Evolutionary conservation across 2,329 filamentous ascomycete genomes (phyloP), one percentile per base, ranked within the genome.

Genomic region (Cephalotrichum gorgonifer): DNA sequence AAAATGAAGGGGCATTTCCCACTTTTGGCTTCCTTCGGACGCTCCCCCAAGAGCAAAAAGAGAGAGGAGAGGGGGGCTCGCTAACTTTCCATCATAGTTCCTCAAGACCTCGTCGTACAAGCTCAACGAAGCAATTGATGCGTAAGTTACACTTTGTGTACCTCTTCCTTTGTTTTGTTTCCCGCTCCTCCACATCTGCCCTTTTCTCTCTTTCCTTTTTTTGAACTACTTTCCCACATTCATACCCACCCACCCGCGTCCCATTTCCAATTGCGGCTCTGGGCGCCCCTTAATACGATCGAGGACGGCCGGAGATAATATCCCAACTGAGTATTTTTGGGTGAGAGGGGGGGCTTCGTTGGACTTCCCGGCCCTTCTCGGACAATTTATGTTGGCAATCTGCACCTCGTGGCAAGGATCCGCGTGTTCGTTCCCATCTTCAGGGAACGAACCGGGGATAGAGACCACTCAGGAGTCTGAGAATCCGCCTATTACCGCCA

Each of bases 91-190:
- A n/a, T 48, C 52, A 51, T 52, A 77, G 74, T 75, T 64, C 54
- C 64, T 76, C 22, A 78, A 71, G 55, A 50, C 39, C 43, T 41
- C 43, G 43, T 45, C 43, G 43, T 79, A 72, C 58, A 74, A 71
- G 57, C 58, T 79, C 6, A 71, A 78, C 50, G 67, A 74, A 51
- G 76, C 76, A 35, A 64, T 78, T 44, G 74, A 80, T 65, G 63
- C 70, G 77, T 80, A 68, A 77, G 77, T 78, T 14, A 25, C 22
- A 47, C 31, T 26, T 45, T 49, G 23, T 48, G 27, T 20, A 17
- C 33, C 26, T 31, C 42, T 43, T 44, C 23, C 43, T 28, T 39
- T 14, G 41, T 48, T 43, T 49, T 25, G 43, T 45, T 46, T 45
- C 17, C 26, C n/a, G n/a, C n/a, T n/a, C 22, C 35, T 39, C 33